phyloP scores from a whole-genome alignment of 768 basidiomycete genomes.

The Lactifluus rugatus region DNA sequence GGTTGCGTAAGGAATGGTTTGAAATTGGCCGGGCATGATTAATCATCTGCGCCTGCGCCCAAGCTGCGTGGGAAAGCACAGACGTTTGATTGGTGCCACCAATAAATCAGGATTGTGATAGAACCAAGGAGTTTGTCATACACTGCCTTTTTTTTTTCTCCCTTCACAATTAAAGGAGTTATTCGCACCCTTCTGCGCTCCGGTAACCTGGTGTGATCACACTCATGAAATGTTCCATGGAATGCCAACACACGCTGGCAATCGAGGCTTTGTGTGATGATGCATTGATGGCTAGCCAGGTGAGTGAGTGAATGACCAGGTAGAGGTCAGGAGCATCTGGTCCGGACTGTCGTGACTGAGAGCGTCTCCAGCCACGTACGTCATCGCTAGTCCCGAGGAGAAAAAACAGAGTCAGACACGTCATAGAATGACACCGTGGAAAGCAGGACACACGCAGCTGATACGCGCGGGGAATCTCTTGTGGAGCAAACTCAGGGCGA shows the following conservation, averaged over 20 bases:
- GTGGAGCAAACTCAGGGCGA: not conserved
- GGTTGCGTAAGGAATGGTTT: slow-evolving; percentile 43
- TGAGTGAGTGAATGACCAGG: not conserved
- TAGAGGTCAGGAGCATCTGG: not conserved
- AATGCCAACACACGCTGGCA: not conserved
- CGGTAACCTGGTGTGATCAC: not conserved
- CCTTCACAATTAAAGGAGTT: not conserved
- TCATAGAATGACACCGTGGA: not conserved
- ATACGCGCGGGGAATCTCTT: not conserved
- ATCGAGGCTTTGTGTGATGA: not conserved
- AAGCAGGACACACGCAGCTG: not conserved
- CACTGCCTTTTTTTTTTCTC: not conserved
- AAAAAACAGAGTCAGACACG: not conserved
- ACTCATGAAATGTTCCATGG: not conserved
- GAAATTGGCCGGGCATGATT: slow-evolving; percentile 12
- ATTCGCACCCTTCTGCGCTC: not conserved
- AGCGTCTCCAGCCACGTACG: slow-evolving; percentile 8
- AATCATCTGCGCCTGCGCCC: not conserved
- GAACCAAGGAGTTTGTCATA: not conserved
- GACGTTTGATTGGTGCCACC: not conserved
- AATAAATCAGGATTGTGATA: not conserved
- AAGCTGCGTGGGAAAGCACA: too few species aligned
- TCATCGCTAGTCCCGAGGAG: not conserved
- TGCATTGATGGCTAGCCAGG: not conserved
- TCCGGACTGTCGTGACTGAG: not conserved